Evolutionary conservation across 2,329 filamentous ascomycete genomes (phyloP), one percentile per base, ranked within the genome.

Genomic region (Akanthomyces muscarius): DNA sequence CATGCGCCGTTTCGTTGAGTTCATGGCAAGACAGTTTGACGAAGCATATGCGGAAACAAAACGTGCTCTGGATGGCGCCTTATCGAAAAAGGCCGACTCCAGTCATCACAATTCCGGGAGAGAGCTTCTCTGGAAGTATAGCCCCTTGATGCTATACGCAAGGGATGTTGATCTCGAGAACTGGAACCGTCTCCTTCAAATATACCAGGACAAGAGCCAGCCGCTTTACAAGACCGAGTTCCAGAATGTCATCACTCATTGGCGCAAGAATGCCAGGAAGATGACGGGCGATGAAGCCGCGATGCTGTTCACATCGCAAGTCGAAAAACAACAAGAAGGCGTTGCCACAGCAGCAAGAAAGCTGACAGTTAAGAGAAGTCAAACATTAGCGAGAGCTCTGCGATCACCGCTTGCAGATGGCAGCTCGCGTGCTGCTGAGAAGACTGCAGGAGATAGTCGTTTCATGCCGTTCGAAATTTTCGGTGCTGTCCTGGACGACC

Each of bases 341-440:
- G 85, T 90, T 64, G 84, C 90, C 23, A 87, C 86, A 47, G 89
- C 91, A 8, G 93, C 93, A 11, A 86, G 92, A 66, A 97, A 97
- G 75, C 78, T 98, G 65, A 98, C 94, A 0, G 93, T 98, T 60
- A 97, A 97, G 80, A 86, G 93, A 71, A 95, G 91, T 67, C 93
- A 97, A 75, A 97, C 92, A 3, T 78, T 95, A 63, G 91, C 90
- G 25, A 88, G 89, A 69, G 86, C 83, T 54, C 79, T 94, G 57
- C 86, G 90, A 42, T 87, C 86, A 54, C 87, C 88, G 13, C 80
- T 88, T 63, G 83, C 85, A 36, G 89, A 91, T 53, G 85, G 84
- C 60, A 77, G 78, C 59, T 77, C 72, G 63, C 77, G 80, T 72
- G 67, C 79, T 63, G 67, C 79, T 64, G 86, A 89, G 55, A 89